Evolutionary conservation across 2,329 filamentous ascomycete genomes (phyloP).

Genomic region (Colletotrichum simmondsii): DNA sequence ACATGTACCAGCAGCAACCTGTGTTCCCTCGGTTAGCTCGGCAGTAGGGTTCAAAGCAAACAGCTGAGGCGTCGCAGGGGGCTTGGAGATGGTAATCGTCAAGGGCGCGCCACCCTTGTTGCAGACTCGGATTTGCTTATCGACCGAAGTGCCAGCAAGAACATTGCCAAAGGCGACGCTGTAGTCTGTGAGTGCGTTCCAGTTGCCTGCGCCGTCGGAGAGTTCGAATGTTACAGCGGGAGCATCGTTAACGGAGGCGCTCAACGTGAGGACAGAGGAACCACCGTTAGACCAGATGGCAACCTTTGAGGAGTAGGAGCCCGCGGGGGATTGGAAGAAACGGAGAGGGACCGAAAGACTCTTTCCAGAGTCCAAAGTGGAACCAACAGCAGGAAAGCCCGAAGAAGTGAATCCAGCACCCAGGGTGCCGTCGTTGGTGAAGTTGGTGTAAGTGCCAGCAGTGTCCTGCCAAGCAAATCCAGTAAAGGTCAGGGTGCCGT

Average conservation of each 20-base stretch:
- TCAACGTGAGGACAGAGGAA: conserved; percentile 43
- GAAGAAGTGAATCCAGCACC: conserved; percentile 45
- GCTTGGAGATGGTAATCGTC: conserved; percentile 51
- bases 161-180: conserved; percentile 46
- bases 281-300: conserved; percentile 50
- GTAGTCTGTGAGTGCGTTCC: conserved; percentile 35
- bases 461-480: conserved; percentile 47
- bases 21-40: conserved; percentile 47
- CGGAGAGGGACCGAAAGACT: conserved; percentile 44
- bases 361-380: conserved; percentile 42
- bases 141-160: conserved; percentile 41
- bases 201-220: conserved; percentile 46
- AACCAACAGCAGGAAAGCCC: conserved; percentile 43
- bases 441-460: conserved; percentile 42
- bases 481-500: conserved; percentile 46
- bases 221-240: conserved; percentile 48
- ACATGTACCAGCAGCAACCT: conserved; percentile 44
- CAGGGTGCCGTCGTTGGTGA: conserved; percentile 42
- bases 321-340: conserved; percentile 45
- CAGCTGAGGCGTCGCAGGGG: conserved; percentile 44
- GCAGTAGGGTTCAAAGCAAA: conserved; percentile 44
- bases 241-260: conserved; percentile 46
- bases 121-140: conserved; percentile 46
- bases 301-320: conserved; percentile 46
- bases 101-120: conserved; percentile 49